Evolutionary conservation across 148 eudicot genomes (phyloP), one percentile per base, ranked within the genome.

Genomic region (Arctostaphylos glauca): DNA sequence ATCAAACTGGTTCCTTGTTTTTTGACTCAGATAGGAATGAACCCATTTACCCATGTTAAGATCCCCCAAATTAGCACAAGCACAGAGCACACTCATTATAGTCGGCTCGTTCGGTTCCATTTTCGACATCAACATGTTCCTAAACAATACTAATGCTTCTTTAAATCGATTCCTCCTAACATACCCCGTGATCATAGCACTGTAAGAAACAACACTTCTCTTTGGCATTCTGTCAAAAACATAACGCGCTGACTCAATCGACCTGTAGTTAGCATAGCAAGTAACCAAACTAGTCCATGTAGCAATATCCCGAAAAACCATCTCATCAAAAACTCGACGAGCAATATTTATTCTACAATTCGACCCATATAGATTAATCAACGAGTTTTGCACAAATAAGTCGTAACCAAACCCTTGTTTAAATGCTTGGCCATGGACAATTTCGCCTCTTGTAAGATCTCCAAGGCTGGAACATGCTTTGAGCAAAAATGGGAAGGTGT

Each of bases 401-500:
- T 77, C 21, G 12, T 4, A 54, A 6, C 59, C 19, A 54, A 77
- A 77, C 38, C 79, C 79, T 9, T 54, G 62, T 25, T 52, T 25
- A 1, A 77, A 25, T 0, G 79, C 79, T n/a, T 77, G 62, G 19
- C 46, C 46, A 16, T 77, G 79, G 18, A 52, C 43, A 13, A 13
- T 23, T 77, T 77, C 46, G n/a, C 47, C 62, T 53, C 41, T 15
- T 54, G 9, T 77, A 52, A 77, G 48, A 31, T 54, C 62, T 25
- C 60, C n/a, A 31, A 77, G 46, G 46, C 47, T 77, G 5, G 62
- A 77, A 38, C 79, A 77, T 9, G 62, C 59, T 77, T 77, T 52
- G 47, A 77, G 62, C 19, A 77, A 7, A 31, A 77, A 77, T 1
- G 79, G 79, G 46, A 77, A 77, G 79, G 79, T 77, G 79, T 77